Conservation (phyloP, 2,329 filamentous ascomycete genomes). For the Fusarium xylarioides region DNA sequence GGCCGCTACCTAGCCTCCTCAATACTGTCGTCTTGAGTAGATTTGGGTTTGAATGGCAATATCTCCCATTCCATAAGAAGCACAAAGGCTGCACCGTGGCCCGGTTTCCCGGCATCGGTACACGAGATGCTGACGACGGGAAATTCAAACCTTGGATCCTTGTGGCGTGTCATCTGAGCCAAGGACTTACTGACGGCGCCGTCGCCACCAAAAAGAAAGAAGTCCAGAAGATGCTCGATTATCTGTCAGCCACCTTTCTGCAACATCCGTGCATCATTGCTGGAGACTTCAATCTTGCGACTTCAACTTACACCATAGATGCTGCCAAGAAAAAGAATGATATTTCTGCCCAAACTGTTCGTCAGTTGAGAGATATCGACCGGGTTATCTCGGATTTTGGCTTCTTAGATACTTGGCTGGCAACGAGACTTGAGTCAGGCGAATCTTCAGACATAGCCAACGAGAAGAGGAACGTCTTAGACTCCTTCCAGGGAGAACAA, state of each 20-base stretch:
- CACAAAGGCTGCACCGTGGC: conserved; percentile 68
- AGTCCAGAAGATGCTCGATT: conserved; percentile 57
- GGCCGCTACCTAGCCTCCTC: conserved; percentile 66
- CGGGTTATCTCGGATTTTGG: conserved; percentile 54
- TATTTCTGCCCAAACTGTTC: conserved; percentile 60
- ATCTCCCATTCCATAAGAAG: conserved; percentile 60
- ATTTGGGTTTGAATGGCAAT: conserved; percentile 63
- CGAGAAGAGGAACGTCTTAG: conserved; percentile 41
- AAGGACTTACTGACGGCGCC: conserved; percentile 67
- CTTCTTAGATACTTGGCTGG: conserved; percentile 63
- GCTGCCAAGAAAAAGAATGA: conserved; percentile 60
- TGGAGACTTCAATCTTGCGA: conserved; percentile 72
- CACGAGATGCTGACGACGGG: neutral
- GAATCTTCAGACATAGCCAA: conserved; percentile 48
- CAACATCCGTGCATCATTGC: conserved; percentile 64
- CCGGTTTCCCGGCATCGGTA: conserved; percentile 46
- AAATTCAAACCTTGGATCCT: conserved; percentile 56
- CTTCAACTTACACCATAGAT: conserved; percentile 65
- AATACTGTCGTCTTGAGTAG: conserved; percentile 70
- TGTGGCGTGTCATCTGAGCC: conserved; percentile 68
- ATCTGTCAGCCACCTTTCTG: conserved; percentile 55
- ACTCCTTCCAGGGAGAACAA: conserved; percentile 65
- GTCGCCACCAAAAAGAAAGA: conserved; percentile 66
- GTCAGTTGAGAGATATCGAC: conserved; percentile 58
- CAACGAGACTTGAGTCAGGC: conserved; percentile 54